Percentiles rank a stretch among this genome's conserved stretches.
Conservation (phyloP, 495 filamentous ascomycete genomes). For the Xylaria telfairii region DNA sequence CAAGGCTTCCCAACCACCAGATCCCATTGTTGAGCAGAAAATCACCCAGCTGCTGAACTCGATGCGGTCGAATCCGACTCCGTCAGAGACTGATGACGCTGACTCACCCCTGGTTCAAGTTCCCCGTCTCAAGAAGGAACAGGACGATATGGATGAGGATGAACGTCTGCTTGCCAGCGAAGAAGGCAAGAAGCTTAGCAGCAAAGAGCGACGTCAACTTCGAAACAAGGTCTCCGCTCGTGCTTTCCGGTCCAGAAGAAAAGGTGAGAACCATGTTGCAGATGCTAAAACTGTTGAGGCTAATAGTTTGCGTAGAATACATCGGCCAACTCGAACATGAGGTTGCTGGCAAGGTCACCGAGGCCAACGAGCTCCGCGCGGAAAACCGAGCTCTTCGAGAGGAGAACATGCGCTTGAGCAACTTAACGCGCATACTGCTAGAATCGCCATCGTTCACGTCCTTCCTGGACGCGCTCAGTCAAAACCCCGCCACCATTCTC, state of each 20-base stretch:
- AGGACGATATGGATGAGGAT: slow-evolving; percentile 98
- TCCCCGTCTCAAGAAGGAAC: slow-evolving; percentile 73
- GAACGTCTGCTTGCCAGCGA: slow-evolving; percentile 91
- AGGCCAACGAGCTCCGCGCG: slow-evolving; percentile 71
- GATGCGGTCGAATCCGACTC: slow-evolving; percentile 72
- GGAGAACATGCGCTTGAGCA: slow-evolving; percentile 79
- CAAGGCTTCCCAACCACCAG: slow-evolving; percentile 56
- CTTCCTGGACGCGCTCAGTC: slow-evolving; percentile 76
- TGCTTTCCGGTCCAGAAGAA: slow-evolving; percentile 92
- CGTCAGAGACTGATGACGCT: slow-evolving; percentile 57
- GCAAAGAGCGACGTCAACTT: slow-evolving; percentile 91
- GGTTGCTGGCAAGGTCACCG: slow-evolving; percentile 72
- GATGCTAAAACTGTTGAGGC: slow-evolving; percentile 30
- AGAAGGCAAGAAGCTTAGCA: slow-evolving; percentile 95
- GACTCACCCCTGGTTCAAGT: slow-evolving; percentile 62
- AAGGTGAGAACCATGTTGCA: slow-evolving; percentile 67
- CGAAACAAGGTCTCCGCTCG: slow-evolving; percentile 98
- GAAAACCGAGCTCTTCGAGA: slow-evolving; percentile 77
- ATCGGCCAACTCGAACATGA: slow-evolving; percentile 90
- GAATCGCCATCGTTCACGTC: slow-evolving; percentile 84
- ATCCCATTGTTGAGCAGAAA: slow-evolving; percentile 80
- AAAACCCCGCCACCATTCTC: slow-evolving; percentile 49
- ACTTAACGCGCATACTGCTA: slow-evolving; percentile 81
- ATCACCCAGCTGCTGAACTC: slow-evolving; percentile 84
- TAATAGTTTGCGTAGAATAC: slow-evolving; percentile 76